Base-by-base conservation (phyloP, 2,329 filamentous ascomycete species). In the Knoxdaviesia proteae region DNA sequence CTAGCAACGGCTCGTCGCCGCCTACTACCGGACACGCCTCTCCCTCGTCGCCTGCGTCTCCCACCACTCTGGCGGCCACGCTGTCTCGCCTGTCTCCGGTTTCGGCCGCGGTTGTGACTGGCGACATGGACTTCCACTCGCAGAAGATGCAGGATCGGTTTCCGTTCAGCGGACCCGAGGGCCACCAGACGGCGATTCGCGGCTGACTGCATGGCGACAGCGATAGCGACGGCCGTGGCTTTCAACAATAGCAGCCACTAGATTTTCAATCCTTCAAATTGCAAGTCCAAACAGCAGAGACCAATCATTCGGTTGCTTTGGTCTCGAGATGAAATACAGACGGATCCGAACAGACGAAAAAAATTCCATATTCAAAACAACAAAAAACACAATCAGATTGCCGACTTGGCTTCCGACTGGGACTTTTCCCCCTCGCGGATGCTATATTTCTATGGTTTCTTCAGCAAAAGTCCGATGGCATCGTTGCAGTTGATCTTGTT, bases 131-230 rank as follows among this genome's bases (percentile, higher is more conserved):
- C 34, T 64, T 49, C 37, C 53, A 61, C 47, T 49, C 54, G 20
- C 20, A 20, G 20, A 20, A 20, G 20, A 20, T 20, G 44, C 60
- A 64, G 48, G 62, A 68, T 45, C 63, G 61, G 43, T 71, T 70
- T 47, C 66, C 65, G 40, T 62, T 57, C 54, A 57, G 58, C 38
- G 20, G 20, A 20, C 49, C 63, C 43, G 67, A 71, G 45, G 52
- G 64, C 53, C 63, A 70, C 43, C 58, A 65, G 38, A 64, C 67
- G 53, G 67, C 68, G 37, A 74, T 63, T 44, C 56, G 57, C 44
- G 58, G 61, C 42, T 63, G 58, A 45, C 33, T 36, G 20, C 20
- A 2, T 20, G 20, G 20, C 20, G 20, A 20, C 20, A 20, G 20
- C 20, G 20, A 20, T 20, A 20, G 20, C 20, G 20, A 20, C 20